Conservation (phyloP, 2,329 filamentous ascomycete species). For the Pseudonectria buxi region DNA sequence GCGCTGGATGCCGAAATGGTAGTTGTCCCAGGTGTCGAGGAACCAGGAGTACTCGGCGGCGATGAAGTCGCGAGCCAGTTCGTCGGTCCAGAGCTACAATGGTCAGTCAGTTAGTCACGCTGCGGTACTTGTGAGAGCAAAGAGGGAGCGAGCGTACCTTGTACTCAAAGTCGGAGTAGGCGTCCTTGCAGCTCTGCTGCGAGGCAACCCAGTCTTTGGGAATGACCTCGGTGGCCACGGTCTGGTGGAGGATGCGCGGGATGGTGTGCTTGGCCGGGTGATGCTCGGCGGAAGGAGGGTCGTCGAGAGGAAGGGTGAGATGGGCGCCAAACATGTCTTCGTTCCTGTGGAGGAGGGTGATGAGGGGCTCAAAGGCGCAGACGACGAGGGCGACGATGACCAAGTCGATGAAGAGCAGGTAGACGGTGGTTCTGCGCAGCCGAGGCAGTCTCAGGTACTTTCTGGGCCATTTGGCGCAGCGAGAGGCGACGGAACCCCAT, state of each 20-base stretch:
- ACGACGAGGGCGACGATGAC: slow-evolving; percentile 58
- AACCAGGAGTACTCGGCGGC: slow-evolving; percentile 65
- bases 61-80: slow-evolving; percentile 60
- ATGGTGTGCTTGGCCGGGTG: slow-evolving; percentile 64
- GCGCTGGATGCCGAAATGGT: slow-evolving; percentile 64
- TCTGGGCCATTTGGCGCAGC: slow-evolving; percentile 13
- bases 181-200: slow-evolving; percentile 58
- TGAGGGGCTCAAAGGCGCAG: slow-evolving; percentile 62
- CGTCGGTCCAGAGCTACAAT: slow-evolving; percentile 63
- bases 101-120: slow-evolving; percentile 1
- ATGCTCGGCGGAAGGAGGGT: slow-evolving; percentile 54
- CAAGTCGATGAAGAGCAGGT: slow-evolving; percentile 55
- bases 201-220: slow-evolving; percentile 59
- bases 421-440: slow-evolving; percentile 37
- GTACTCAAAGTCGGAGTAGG: slow-evolving; percentile 68
- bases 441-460: slow-evolving; percentile 17
- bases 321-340: slow-evolving; percentile 25
- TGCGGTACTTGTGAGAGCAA: too few species aligned
- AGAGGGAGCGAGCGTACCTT: slow-evolving; percentile 42
- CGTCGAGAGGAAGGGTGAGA: slow-evolving; percentile 13
- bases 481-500: slow-evolving; percentile 8
- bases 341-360: slow-evolving; percentile 55
- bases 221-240: slow-evolving; percentile 62
- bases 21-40: slow-evolving; percentile 61
- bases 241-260: slow-evolving; percentile 72